Evolutionary conservation across 2,329 filamentous ascomycete species (phyloP).

Genomic region (Colletotrichum theobromicola): DNA sequence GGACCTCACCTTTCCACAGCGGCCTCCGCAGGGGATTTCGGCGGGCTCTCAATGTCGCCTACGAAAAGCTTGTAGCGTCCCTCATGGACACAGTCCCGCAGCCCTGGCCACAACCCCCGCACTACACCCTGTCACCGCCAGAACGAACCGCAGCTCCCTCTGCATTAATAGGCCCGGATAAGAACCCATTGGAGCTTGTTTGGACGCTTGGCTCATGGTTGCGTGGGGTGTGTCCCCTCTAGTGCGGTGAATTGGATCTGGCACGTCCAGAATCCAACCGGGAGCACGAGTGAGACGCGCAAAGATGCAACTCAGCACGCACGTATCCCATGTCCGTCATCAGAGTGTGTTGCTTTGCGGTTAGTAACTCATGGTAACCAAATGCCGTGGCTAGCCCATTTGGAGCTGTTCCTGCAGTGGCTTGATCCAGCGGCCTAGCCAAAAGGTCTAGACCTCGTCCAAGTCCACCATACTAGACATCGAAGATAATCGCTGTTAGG

Average conservation of each 20-base stretch:
- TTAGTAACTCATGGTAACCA: not conserved
- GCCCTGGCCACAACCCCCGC: conserved; percentile 10
- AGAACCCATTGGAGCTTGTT: conserved; percentile 16
- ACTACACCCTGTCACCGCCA: conserved; percentile 19
- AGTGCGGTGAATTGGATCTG: not conserved
- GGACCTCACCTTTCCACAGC: not conserved
- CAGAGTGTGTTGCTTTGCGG: not conserved
- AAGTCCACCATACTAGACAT: not conserved
- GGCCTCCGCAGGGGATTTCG: not conserved
- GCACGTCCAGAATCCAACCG: not conserved
- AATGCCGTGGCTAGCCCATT: not conserved
- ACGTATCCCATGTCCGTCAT: not conserved
- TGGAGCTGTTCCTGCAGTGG: not conserved
- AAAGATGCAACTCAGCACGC: not conserved
- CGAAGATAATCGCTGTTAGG: conserved; percentile 21
- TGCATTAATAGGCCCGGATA: conserved; percentile 16
- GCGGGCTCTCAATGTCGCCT: conserved; percentile 12
- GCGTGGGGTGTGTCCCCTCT: conserved; percentile 1
- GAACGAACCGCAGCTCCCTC: conserved; percentile 16
- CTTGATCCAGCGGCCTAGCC: not conserved
- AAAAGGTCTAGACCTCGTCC: not conserved
- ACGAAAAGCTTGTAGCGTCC: conserved; percentile 9
- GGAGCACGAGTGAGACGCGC: not conserved
- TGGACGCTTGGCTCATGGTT: not conserved
- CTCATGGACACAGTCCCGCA: not conserved